These are phyloP conservation scores for Suhomyces coccinellae DNA, from an alignment of 1,139 yeast genomes.

Conservation along the genomic window DNA sequence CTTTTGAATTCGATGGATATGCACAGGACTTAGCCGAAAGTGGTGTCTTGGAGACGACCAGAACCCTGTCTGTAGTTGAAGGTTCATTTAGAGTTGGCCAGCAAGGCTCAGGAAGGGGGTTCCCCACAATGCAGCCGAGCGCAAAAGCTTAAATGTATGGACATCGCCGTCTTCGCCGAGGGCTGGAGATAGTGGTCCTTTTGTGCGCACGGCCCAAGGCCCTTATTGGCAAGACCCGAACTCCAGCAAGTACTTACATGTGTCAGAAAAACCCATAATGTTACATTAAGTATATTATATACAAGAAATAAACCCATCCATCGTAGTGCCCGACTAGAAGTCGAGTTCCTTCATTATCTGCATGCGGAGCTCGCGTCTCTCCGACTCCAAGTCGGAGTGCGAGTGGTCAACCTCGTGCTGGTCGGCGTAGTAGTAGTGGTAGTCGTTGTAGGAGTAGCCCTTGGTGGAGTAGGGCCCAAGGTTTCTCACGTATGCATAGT, in stretches of 20 bases:
- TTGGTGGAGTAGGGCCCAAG: constrained; percentile 6
- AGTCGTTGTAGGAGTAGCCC: constrained; percentile 16
- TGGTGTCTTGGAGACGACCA: too few species aligned
- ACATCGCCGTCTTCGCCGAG: too few species aligned
- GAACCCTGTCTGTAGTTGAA: too few species aligned
- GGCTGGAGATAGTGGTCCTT: too few species aligned
- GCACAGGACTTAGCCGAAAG: too few species aligned
- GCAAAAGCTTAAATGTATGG: too few species aligned
- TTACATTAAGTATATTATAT: constrained; percentile 4
- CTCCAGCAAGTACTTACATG: neutral
- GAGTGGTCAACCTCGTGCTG: constrained; percentile 10
- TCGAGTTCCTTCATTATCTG: constrained; percentile 39
- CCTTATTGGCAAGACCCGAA: neutral
- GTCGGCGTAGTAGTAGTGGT: constrained; percentile 17
- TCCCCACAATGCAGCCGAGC: too few species aligned
- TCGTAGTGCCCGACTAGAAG: constrained; percentile 1
- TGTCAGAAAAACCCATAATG: neutral
- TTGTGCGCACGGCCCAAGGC: too few species aligned
- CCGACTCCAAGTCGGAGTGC: constrained; percentile 28
- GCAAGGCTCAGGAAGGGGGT: too few species aligned
- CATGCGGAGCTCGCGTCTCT: constrained; percentile 40
- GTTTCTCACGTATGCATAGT: constrained; percentile 10
- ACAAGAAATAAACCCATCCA: constrained; percentile 7
- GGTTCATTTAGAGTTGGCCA: too few species aligned
- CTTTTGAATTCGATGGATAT: too few species aligned